Conservation (phyloP, 495 filamentous ascomycete species). For the Chaetomium fimeti region DNA sequence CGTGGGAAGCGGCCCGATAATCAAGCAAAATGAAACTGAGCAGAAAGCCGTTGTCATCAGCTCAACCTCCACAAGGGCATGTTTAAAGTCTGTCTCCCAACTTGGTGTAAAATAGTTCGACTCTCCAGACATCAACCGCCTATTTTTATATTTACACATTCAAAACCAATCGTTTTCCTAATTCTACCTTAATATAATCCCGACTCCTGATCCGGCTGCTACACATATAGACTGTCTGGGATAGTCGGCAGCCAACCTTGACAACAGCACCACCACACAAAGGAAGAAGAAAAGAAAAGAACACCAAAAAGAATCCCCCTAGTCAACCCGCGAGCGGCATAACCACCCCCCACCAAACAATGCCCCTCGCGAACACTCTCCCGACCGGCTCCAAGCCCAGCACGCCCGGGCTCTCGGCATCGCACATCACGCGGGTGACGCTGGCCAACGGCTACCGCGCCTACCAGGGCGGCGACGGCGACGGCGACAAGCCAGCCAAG, state of each 20-base stretch:
- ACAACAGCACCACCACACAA: no score
- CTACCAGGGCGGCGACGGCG: not conserved
- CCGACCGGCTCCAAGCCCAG: slow-evolving; percentile 2
- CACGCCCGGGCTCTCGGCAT: not conserved
- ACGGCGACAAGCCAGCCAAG: not conserved
- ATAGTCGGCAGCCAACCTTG: no score
- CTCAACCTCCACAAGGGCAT: not conserved
- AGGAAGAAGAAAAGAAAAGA: no score
- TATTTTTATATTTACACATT: not conserved
- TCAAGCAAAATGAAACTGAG: slow-evolving; percentile 11
- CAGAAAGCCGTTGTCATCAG: not conserved
- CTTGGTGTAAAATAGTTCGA: not conserved
- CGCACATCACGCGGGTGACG: not conserved
- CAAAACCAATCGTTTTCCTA: not conserved
- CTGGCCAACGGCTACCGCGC: slow-evolving; percentile 6
- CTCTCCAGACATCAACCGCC: not conserved
- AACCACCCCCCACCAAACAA: not conserved
- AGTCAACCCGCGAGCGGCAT: not conserved
- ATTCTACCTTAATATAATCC: not conserved
- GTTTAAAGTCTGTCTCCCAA: not conserved
- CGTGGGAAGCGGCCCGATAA: not conserved
- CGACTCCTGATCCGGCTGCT: not conserved
- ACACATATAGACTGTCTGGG: no score
- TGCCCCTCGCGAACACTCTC: not conserved
- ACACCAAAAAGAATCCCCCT: no score